phyloP scores from a whole-genome alignment of 805 yeast species.

The Metschnikowia sp. region DNA sequence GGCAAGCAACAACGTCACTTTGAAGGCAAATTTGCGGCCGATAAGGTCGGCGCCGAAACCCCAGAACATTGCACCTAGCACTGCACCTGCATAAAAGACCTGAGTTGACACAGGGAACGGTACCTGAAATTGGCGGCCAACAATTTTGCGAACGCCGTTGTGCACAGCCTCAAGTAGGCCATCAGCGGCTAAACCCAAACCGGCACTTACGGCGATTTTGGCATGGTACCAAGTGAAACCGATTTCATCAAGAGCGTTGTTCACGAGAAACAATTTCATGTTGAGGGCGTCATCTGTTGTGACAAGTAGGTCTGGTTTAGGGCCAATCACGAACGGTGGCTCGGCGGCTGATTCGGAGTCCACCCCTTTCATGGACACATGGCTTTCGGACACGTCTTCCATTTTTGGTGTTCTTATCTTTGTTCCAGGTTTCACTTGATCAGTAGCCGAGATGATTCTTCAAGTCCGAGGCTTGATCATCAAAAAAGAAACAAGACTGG shows the following conservation, averaged over 20 bases:
- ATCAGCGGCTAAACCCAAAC: slow-evolving; percentile 53
- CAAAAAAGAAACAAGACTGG: too few species aligned
- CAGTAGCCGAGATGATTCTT: too few species aligned
- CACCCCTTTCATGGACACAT: too few species aligned
- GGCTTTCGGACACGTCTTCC: too few species aligned
- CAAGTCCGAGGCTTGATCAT: too few species aligned
- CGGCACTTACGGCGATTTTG: slow-evolving; percentile 48
- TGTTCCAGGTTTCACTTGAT: too few species aligned
- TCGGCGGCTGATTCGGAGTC: too few species aligned
- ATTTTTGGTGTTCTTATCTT: too few species aligned
- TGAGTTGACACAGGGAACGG: slow-evolving; percentile 39
- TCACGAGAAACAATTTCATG: slow-evolving; percentile 43
- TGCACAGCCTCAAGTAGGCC: slow-evolving; percentile 43
- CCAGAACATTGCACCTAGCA: slow-evolving; percentile 52
- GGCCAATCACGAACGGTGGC: too few species aligned
- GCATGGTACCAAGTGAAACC: slow-evolving; percentile 57
- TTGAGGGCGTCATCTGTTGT: slow-evolving; percentile 27
- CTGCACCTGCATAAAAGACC: slow-evolving; percentile 49
- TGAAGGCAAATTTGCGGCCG: slow-evolving; percentile 53
- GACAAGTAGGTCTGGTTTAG: too few species aligned
- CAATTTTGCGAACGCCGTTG: slow-evolving; percentile 43
- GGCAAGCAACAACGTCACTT: slow-evolving; percentile 45
- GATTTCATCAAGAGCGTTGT: slow-evolving; percentile 56
- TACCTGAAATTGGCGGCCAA: slow-evolving; percentile 46
- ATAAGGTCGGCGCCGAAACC: slow-evolving; percentile 55